Percentiles rank a stretch among this genome's conserved stretches.
Evolutionary conservation across 352 stramenopile species (phyloP).

Genomic region (Phytopythium delawarense): DNA sequence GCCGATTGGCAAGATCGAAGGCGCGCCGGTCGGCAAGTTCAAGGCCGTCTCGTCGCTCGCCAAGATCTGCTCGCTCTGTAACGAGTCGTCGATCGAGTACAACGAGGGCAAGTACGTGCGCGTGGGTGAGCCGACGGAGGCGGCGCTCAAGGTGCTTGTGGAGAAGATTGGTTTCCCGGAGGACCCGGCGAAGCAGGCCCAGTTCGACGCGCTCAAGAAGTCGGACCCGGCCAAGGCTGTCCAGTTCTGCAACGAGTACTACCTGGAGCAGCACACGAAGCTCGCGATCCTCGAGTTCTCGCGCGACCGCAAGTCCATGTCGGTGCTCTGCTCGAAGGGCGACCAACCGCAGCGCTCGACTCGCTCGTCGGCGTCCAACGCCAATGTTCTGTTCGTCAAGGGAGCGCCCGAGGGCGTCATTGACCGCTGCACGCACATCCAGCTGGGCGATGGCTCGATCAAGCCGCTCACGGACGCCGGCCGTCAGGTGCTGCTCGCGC

Average conservation of each 20-base stretch:
- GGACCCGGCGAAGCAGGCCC: conserved; percentile 54
- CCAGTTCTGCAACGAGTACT: conserved; percentile 83
- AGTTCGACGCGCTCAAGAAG: conserved; percentile 51
- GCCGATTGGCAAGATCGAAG: conserved; percentile 71
- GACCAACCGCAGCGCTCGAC: conserved; percentile 36
- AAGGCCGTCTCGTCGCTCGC: conserved; percentile 84
- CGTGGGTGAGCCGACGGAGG: conserved; percentile 97
- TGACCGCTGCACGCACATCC: conserved; percentile 92
- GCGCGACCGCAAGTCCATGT: conserved; percentile 98
- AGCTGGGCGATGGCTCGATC: conserved; percentile 90
- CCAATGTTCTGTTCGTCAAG: conserved; percentile 98
- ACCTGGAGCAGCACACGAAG: conserved; percentile 82
- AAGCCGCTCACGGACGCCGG: conserved; percentile 90
- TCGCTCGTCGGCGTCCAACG: conserved; percentile 53
- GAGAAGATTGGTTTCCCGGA: conserved; percentile 92
- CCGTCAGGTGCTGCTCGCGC: conserved; percentile 82
- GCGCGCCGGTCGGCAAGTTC: conserved; percentile 42
- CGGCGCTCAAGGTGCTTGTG: conserved; percentile 93
- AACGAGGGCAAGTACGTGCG: conserved; percentile 84
- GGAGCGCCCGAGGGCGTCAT: conserved; percentile 97
- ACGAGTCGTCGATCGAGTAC: conserved; percentile 93
- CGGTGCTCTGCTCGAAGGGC: conserved; percentile 85
- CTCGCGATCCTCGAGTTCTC: conserved; percentile 95
- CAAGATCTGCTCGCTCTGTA: conserved; percentile 94
- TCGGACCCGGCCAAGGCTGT: conserved; percentile 67